Evolutionary conservation across 192 early-diverging fungal genomes (phyloP), one percentile per base, ranked within the genome.

Genomic region (Jimgerdemannia flammicorona): DNA sequence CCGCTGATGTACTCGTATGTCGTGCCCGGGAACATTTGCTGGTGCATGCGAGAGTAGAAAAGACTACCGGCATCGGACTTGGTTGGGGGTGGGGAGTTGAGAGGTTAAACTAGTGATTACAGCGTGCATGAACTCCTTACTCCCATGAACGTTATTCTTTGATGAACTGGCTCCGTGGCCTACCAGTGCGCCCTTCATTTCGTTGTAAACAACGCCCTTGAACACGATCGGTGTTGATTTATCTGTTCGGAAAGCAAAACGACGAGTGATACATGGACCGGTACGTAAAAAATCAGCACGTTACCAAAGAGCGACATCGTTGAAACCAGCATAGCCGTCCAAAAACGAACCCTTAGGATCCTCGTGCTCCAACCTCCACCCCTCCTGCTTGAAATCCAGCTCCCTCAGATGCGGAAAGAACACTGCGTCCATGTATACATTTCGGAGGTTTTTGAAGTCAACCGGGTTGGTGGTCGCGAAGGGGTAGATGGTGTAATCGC

Each of bases 191-290:
- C 97, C 97, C 84, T 99, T 99, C 97, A 99, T 99, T 75, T 99
- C 97, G 79, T 99, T 99, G 78, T 96, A 99, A 29, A 99, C 97
- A 40, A 99, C 93, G 68, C 97, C 97, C 76, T 98, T 98, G 80
- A 99, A 93, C 54, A 93, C 84, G 44, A 95, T 85, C 20, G 93
- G 92, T 4, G 91, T 85, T 3, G 79, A 59, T 6, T 84, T 75
- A 81, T 94, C 91, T 86, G 78, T 69, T 59, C 14, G 49, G 8
- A 6, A 59, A 59, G 49, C 29, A 29, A 29, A 29, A 29, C 29
- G 29, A 1, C 29, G 29, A 29, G 29, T 29, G 29, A 29, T 29
- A 29, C 29, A 29, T 29, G 29, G 29, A 29, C 29, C 29, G 29
- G 29, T 29, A 29, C 29, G 29, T 6, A 59, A 59, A 54, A 54